Conservation (phyloP, 257 asterid species). For the Plantago elongata region DNA sequence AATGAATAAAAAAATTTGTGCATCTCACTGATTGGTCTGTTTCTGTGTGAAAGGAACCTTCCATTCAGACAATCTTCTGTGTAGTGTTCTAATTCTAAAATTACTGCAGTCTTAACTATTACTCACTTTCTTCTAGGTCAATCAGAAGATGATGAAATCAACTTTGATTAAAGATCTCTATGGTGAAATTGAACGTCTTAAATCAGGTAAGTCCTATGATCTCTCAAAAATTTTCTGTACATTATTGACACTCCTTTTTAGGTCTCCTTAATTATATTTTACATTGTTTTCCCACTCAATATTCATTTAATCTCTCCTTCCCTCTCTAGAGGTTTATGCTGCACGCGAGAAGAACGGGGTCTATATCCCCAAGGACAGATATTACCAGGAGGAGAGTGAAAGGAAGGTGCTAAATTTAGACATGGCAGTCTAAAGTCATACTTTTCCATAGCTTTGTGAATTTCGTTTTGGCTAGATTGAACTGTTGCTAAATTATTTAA, state of each 20-base stretch:
- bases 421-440: background rate
- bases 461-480: no score
- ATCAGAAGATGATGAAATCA: conserved; percentile 86
- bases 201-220: conserved; percentile 39
- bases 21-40: background rate
- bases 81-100: background rate
- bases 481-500: no score
- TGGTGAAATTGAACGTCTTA: conserved; percentile 75
- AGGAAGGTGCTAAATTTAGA: conserved; percentile 43
- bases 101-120: background rate
- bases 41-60: background rate
- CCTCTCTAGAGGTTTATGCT: conserved; percentile 68
- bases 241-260: background rate
- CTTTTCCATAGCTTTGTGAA: background rate
- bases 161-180: conserved; percentile 72
- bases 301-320: background rate
- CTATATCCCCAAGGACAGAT: conserved; percentile 79
- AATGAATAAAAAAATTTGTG: background rate
- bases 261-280: background rate
- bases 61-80: no score
- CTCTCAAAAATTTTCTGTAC: background rate
- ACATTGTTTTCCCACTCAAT: background rate
- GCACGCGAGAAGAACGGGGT: conserved; percentile 85
- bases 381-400: conserved; percentile 78
- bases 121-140: conserved; percentile 43